A percentile compares a stretch with the other conserved stretches of the same genome.
phyloP scores from a whole-genome alignment of 179 eudicot genomes.

The Monotropa hypopitys region DNA sequence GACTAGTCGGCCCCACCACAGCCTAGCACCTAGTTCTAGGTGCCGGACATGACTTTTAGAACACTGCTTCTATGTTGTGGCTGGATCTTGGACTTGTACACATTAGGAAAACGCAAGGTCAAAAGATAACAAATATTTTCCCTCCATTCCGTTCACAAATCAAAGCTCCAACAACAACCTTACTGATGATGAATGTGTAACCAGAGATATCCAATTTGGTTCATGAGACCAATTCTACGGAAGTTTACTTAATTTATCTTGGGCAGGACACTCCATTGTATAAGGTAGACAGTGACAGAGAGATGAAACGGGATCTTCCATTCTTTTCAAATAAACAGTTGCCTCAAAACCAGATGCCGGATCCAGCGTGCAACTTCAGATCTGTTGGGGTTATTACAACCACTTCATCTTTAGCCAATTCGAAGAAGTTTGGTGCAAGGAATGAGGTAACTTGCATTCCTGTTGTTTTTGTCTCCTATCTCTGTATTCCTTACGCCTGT shows the following conservation, averaged over 20 bases:
- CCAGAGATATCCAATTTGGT: not conserved
- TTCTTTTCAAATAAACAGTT: constrained; percentile 12
- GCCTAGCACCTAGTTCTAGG: no score
- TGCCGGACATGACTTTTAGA: no score
- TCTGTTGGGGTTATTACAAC: constrained; percentile 13
- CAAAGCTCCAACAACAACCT: not conserved
- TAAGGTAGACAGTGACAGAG: constrained; percentile 19
- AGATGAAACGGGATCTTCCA: constrained; percentile 22
- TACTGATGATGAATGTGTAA: not conserved
- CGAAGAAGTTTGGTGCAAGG: constrained; percentile 27
- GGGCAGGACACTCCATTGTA: constrained; percentile 20
- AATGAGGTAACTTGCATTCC: constrained; percentile 38
- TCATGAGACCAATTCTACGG: not conserved
- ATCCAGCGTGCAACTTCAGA: constrained; percentile 21
- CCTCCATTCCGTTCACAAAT: not conserved
- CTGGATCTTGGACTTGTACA: not conserved
- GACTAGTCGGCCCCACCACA: no score
- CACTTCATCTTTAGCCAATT: constrained; percentile 13
- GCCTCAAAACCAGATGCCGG: constrained; percentile 22
- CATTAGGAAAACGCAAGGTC: not conserved
- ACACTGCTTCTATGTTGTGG: not conserved
- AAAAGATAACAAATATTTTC: not conserved
- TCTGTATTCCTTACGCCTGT: not conserved
- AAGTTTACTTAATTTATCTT: constrained; percentile 12
- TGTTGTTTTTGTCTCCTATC: not conserved